Percentiles rank a stretch among this genome's conserved stretches.
phyloP scores from a whole-genome alignment of 139 green algal genomes.

The Chlamydomonas sphaeroides region DNA sequence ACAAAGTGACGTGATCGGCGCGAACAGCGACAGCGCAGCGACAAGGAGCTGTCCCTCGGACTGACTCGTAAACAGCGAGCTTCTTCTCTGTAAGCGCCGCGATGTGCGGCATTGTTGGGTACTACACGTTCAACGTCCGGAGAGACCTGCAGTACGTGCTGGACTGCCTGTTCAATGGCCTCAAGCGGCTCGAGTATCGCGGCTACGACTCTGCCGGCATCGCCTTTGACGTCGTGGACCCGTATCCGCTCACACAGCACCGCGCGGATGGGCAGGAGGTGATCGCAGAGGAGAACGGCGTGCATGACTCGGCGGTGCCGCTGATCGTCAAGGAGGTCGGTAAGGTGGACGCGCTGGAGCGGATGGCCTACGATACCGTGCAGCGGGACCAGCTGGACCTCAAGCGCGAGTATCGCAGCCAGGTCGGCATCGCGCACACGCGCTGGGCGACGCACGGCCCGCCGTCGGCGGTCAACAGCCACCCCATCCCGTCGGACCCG shows the following conservation, averaged over 20 bases:
- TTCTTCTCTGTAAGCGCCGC: background rate
- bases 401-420: conserved; percentile 59
- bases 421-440: conserved; percentile 95
- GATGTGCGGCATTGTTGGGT: conserved; percentile 98
- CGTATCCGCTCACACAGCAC: background rate
- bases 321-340: conserved; percentile 72
- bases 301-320: conserved; percentile 21
- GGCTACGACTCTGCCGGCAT: conserved; percentile 96
- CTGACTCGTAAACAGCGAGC: too few species aligned
- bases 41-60: too few species aligned
- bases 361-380: conserved; percentile 54
- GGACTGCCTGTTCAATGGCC: conserved; percentile 87
- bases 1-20: too few species aligned
- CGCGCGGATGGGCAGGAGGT: background rate
- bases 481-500: conserved; percentile 84
- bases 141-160: conserved; percentile 78
- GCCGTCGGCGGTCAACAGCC: conserved; percentile 87
- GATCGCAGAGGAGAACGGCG: conserved; percentile 52
- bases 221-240: conserved; percentile 79
- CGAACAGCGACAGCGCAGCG: too few species aligned
- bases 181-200: conserved; percentile 96
- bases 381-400: conserved; percentile 55
- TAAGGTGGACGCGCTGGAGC: conserved; percentile 91
- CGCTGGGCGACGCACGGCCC: conserved; percentile 97
- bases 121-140: conserved; percentile 86